Percentiles rank a stretch among this genome's conserved stretches.
Conservation (phyloP, 352 stramenopile genomes). For the Blastocystis sp. region DNA sequence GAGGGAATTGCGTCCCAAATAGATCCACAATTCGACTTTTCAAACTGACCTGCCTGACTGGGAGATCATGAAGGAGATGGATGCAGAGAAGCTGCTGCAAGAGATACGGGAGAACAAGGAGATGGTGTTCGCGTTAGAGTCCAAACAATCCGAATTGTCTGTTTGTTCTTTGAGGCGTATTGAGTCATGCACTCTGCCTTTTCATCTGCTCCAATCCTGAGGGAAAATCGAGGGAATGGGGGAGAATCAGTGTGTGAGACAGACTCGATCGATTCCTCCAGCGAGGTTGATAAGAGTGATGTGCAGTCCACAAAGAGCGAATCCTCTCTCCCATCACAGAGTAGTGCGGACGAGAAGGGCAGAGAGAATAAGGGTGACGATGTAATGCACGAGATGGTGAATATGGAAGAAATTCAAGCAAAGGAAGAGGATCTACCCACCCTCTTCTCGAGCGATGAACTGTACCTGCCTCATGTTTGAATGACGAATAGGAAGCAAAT, state of each 20-base stretch:
- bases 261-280: no score
- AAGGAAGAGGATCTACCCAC: neutral
- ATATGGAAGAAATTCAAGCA: neutral
- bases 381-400: neutral
- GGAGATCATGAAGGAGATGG: slow-evolving; percentile 19
- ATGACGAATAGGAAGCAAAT: slow-evolving; percentile 2
- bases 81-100: neutral
- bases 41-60: slow-evolving; percentile 42
- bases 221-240: neutral
- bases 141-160: slow-evolving; percentile 11
- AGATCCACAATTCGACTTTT: slow-evolving; percentile 19
- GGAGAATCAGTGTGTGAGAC: no score
- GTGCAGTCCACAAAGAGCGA: neutral
- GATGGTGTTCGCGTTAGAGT: slow-evolving; percentile 6
- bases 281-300: no score
- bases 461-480: neutral
- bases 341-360: neutral
- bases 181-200: no score
- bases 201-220: no score
- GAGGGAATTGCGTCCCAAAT: neutral
- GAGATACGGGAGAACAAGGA: slow-evolving; percentile 4
- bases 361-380: neutral
- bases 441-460: neutral
- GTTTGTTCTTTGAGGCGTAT: slow-evolving; percentile 9
- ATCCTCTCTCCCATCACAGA: neutral